Evolutionary conservation across 352 stramenopile species (phyloP), one percentile per base, ranked within the genome.

Genomic region (Peronospora destructor): DNA sequence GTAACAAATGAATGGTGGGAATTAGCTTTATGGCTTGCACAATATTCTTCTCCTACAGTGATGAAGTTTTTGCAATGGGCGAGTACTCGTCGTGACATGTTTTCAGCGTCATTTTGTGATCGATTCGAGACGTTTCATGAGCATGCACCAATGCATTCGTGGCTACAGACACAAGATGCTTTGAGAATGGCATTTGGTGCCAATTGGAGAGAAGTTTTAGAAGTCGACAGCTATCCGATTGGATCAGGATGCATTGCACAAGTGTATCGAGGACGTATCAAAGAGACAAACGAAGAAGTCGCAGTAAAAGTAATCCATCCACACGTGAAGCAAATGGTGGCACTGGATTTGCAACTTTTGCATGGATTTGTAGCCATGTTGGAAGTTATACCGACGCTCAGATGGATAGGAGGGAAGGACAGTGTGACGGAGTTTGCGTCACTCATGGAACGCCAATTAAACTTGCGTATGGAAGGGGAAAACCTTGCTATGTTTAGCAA

Each of bases 51-150:
- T 11, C 95, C 95, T 1, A 80, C 84, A 4, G 87, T 97, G 55
- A 91, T 97, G 66, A 98, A 98, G 71, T 91, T 98, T 40, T 73
- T 91, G 33, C 95, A 98, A 69, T 98, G 95, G 95, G 87, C 91
- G 1, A 94, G 89, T 21, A 97, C 91, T 14, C 75, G 95, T 10
- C 78, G 91, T 14, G 95, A 98, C 61, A 79, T 98, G 48, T 98
- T 98, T 48, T 87, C 91, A 1, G 64, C 75, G 8, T 61, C 74
- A 0, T 78, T 97, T 17, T 98, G 91, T 59, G 82, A 97, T 66
- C 77, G 83, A 44, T 91, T 98, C 28, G 74, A 84, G 33, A 49
- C 55, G 21, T 86, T 98, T 45, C 95, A 98, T 48, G 88, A 96
- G 59, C 56, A 85, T 45, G 84, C 80, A 29, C 73, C 71, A 8